Base-by-base conservation (phyloP, 345 rosid genomes). In the Erucastrum elatum region DNA sequence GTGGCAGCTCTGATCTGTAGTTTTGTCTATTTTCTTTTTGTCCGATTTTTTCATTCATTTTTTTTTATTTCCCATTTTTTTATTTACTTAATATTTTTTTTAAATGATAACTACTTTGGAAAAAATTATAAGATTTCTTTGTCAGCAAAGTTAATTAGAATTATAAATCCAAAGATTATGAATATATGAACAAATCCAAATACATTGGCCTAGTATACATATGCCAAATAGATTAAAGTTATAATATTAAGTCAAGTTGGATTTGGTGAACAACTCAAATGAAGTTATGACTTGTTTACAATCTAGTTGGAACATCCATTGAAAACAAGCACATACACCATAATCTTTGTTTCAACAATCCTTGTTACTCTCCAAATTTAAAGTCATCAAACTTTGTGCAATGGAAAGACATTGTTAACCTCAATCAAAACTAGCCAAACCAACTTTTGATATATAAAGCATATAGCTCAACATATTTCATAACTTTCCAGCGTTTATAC, bases 201-300 rank as follows among this genome's bases (percentile, higher is more conserved):
- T 37, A 73, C 49, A 51, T 79, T 73, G 44, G 65, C 64, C 35
- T 67, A 34, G 10, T 41, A 56, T 6, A 64, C n/a, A 55, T 35
- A 64, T 11, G 71, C 39, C 56, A 63, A 39, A 58, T 41, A 39
- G 1, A 56, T 27, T 39, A 4, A 13, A 66, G n/a, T 21, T 10
- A 12, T 3, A 66, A 9, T 41, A 59, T 16, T 41, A 66, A 62
- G 31, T 31, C 11, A 66, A 9, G 44, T 17, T 31, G 69, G 78
- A 53, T 79, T 79, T 79, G 78, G 78, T 79, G 82, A 79, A 61
- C 82, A 61, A 79, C 82, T 79, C 25, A 66, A 62, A 31, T 25
- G 63, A 66, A 59, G 77, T 56, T 56, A 41, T 65, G 81, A 79
- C 74, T 73, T 68, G n/a, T 49, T 21, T 25, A 73, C 31, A 49